phyloP scores from a whole-genome alignment of 257 asterid genomes.

The Solanum corneliomulleri region DNA sequence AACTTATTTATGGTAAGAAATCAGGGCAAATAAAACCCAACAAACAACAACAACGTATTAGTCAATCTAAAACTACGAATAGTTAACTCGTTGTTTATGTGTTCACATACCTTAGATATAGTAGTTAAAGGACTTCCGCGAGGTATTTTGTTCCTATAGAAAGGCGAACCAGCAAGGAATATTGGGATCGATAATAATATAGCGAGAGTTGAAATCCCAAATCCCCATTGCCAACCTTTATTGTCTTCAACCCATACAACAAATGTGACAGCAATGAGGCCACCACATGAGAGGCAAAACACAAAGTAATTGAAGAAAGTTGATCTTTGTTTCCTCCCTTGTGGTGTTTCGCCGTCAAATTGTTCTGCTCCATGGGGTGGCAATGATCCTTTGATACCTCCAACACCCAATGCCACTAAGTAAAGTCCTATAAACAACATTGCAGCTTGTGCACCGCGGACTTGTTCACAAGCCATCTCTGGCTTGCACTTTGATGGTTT shows the following conservation, averaged over 20 bases:
- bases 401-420: conserved; percentile 62
- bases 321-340: conserved; percentile 65
- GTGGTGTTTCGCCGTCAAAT: conserved; percentile 44
- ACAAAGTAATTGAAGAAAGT: conserved; percentile 83
- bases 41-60: not conserved
- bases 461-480: conserved; percentile 32
- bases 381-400: conserved; percentile 75
- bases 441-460: conserved; percentile 60
- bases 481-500: conserved; percentile 47
- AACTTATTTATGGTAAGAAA: too few species aligned
- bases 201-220: conserved; percentile 54
- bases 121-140: conserved; percentile 65
- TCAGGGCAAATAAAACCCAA: too few species aligned
- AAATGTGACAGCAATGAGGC: conserved; percentile 65
- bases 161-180: conserved; percentile 47
- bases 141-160: conserved; percentile 57
- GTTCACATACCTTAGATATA: conserved; percentile 36
- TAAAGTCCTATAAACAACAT: conserved; percentile 59
- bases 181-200: conserved; percentile 55
- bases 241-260: conserved; percentile 91
- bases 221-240: conserved; percentile 95
- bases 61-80: not conserved
- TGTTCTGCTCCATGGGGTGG: conserved; percentile 84
- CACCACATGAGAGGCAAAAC: conserved; percentile 64
- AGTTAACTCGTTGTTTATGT: not conserved